Conservation (phyloP, 2,329 filamentous ascomycete species). For the Penicillium sp. region DNA sequence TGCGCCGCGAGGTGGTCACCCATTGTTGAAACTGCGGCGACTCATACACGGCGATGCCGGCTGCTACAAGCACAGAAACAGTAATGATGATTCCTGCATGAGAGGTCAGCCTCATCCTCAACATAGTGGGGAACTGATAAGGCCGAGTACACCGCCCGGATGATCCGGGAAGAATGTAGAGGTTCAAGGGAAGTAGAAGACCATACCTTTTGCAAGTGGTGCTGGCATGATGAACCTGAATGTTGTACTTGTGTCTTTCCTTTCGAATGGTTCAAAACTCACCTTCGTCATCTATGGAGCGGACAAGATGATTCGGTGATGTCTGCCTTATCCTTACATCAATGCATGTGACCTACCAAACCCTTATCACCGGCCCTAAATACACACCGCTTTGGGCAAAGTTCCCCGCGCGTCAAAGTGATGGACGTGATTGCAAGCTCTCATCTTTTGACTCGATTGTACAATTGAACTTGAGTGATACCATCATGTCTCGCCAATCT, state of each 20-base stretch:
- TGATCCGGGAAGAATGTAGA: conserved; percentile 7
- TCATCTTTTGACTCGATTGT: neutral
- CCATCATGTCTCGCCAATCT: conserved; percentile 53
- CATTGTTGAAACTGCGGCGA: conserved; percentile 63
- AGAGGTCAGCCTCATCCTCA: conserved; percentile 19
- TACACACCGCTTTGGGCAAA: conserved; percentile 32
- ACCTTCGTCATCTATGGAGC: neutral
- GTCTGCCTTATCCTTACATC: conserved; percentile 21
- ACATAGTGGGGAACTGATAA: conserved; percentile 29
- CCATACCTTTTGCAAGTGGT: conserved; percentile 50
- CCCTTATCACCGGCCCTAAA: conserved; percentile 40
- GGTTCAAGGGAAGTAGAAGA: conserved; percentile 2
- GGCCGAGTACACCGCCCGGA: conserved; percentile 29
- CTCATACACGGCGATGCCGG: conserved; percentile 63
- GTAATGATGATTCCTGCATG: conserved; percentile 61
- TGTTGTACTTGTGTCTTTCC: neutral
- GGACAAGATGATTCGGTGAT: conserved; percentile 16
- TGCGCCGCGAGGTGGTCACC: conserved; percentile 61
- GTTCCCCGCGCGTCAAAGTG: conserved; percentile 30
- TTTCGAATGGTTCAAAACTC: neutral
- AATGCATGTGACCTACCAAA: conserved; percentile 31
- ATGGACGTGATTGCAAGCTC: conserved; percentile 10
- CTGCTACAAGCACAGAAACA: conserved; percentile 61
- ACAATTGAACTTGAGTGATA: neutral
- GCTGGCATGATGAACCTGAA: conserved; percentile 43